Percentiles rank a stretch among this genome's conserved stretches.
Conservation (phyloP, 768 basidiomycete genomes). For the Leccinum fibrillosum region DNA sequence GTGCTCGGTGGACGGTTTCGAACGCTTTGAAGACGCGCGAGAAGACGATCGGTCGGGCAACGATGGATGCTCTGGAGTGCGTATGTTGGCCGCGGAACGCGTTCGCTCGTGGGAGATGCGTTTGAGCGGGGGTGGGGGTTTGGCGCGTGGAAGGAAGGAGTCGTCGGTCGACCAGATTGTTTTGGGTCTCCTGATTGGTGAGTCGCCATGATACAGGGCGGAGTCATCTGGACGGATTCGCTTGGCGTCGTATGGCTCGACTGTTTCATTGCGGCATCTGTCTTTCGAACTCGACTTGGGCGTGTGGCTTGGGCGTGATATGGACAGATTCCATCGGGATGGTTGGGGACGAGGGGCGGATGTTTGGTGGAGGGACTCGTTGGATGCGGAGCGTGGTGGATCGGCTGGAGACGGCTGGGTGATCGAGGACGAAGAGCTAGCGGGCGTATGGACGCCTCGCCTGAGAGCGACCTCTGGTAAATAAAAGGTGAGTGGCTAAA, state of each 20-base stretch:
- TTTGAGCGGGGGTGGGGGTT: constrained; percentile 15
- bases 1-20: neutral
- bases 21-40: neutral
- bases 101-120: constrained; percentile 9
- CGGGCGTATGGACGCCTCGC: neutral
- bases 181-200: neutral
- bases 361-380: neutral
- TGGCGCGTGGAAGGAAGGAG: constrained; percentile 21
- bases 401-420: neutral
- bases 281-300: neutral
- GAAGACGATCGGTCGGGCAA: neutral
- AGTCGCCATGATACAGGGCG: neutral
- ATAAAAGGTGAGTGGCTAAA: constrained; percentile 1
- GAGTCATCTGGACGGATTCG: neutral
- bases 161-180: constrained; percentile 19
- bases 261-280: neutral
- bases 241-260: neutral
- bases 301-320: neutral
- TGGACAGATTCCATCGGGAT: neutral
- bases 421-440: neutral
- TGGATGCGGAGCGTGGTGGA: neutral
- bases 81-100: neutral
- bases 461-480: neutral
- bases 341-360: neutral
- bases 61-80: neutral